phyloP scores from a whole-genome alignment of 495 filamentous ascomycete genomes.

The Penicillium simplicissimum region DNA sequence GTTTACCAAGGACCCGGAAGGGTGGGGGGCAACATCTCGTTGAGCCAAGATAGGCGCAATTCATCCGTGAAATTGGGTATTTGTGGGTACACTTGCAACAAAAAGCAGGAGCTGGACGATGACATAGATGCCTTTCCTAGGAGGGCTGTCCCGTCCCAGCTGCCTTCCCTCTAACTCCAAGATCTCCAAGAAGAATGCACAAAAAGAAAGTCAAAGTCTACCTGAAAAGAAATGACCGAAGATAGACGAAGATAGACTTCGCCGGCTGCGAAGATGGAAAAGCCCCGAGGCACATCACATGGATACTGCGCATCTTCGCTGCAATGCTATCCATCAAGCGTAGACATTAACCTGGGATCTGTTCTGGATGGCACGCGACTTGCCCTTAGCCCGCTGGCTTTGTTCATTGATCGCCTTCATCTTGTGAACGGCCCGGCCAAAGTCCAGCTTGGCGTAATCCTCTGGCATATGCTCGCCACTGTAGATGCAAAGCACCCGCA shows the following conservation, averaged over 20 bases:
- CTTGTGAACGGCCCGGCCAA: slow-evolving; percentile 32
- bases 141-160: neutral
- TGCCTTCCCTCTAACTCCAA: neutral
- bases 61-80: neutral
- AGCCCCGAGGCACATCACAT: neutral
- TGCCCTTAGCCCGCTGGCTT: slow-evolving; percentile 9
- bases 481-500: slow-evolving; percentile 92
- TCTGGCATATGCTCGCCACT: slow-evolving; percentile 87
- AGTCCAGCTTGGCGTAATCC: slow-evolving; percentile 39
- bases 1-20: too few species aligned
- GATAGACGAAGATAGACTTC: neutral
- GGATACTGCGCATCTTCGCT: neutral
- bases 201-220: neutral
- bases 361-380: slow-evolving; percentile 21
- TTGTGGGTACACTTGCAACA: neutral
- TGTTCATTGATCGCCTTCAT: slow-evolving; percentile 31
- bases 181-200: neutral
- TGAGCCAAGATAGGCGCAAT: too few species aligned
- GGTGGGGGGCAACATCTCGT: too few species aligned
- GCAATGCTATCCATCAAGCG: slow-evolving; percentile 19
- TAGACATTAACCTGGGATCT: slow-evolving; percentile 25
- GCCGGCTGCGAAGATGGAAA: neutral
- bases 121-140: neutral
- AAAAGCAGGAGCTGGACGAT: neutral
- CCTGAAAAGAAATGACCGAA: neutral